Conservation (phyloP, 2,329 filamentous ascomycete genomes). For the Arthrocladium fulminans region DNA sequence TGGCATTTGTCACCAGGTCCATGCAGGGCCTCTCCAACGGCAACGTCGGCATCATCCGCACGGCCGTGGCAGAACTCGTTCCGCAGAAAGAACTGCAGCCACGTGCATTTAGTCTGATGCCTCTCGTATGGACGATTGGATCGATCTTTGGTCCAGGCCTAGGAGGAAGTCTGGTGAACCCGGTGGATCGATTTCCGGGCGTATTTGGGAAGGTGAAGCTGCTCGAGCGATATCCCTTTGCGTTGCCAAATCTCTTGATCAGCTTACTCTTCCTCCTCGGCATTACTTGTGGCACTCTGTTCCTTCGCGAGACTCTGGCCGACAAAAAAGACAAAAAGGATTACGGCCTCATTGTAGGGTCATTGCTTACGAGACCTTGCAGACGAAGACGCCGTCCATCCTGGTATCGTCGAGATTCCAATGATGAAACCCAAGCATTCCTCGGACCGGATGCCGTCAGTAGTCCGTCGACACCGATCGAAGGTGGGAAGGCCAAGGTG, state of each 20-base stretch:
- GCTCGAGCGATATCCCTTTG: conserved; percentile 70
- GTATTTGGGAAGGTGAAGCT: conserved; percentile 60
- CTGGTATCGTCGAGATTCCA: conserved; percentile 9
- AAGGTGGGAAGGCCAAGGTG: conserved; percentile 5
- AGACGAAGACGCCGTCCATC: conserved; percentile 16
- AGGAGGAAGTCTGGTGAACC: conserved; percentile 77
- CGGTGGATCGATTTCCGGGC: conserved; percentile 62
- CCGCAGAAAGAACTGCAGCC: conserved; percentile 80
- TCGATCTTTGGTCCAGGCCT: conserved; percentile 81
- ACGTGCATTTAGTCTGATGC: conserved; percentile 86
- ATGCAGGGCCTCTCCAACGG: conserved; percentile 80
- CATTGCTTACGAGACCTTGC: conserved; percentile 47
- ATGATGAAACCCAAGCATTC: conserved; percentile 27
- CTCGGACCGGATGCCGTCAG: conserved; percentile 22
- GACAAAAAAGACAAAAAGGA: conserved; percentile 60
- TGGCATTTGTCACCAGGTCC: conserved; percentile 69
- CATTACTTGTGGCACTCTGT: conserved; percentile 63
- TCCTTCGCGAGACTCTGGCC: conserved; percentile 77
- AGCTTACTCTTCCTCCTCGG: conserved; percentile 70
- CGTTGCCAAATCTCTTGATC: conserved; percentile 72
- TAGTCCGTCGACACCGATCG: conserved; percentile 12
- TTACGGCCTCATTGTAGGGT: conserved; percentile 65
- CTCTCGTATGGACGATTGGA: conserved; percentile 78
- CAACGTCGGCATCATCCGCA: conserved; percentile 87
- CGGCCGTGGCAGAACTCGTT: conserved; percentile 88